Percentiles rank a stretch among this genome's conserved stretches.
Conservation (phyloP, 306 rosid species). For the Astragalus glycyphyllos region DNA sequence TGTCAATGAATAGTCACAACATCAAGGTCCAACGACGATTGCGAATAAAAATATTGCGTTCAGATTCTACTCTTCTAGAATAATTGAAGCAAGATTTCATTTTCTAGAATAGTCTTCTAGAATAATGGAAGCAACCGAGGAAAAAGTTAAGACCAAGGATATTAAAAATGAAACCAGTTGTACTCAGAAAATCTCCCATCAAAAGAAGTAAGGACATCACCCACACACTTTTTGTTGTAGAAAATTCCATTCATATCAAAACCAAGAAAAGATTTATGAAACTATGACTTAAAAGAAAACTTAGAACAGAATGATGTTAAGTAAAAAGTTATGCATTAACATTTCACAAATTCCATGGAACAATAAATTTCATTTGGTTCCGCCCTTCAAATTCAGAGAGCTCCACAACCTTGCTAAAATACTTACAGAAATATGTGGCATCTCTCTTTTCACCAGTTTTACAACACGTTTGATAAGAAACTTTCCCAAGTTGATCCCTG, state of each 20-base stretch:
- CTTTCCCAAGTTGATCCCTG: constrained; percentile 94
- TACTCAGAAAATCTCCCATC: constrained; percentile 28
- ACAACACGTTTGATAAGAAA: constrained; percentile 93
- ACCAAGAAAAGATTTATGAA: neutral
- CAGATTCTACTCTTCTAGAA: constrained; percentile 32
- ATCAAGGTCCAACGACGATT: constrained; percentile 14
- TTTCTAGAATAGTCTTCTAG: constrained; percentile 5
- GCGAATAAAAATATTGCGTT: constrained; percentile 19
- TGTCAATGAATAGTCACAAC: constrained; percentile 21
- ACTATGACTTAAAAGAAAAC: constrained; percentile 2
- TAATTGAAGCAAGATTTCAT: constrained; percentile 33
- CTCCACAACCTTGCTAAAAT: constrained; percentile 38
- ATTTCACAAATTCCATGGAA: constrained; percentile 37
- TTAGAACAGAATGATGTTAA: constrained; percentile 14
- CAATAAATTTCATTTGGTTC: constrained; percentile 19
- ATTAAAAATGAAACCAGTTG: constrained; percentile 30
- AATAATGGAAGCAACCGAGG: constrained; percentile 2
- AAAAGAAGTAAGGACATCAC: constrained; percentile 25
- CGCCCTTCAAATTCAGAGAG: constrained; percentile 33
- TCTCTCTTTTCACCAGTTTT: constrained; percentile 86
- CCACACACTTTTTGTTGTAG: constrained; percentile 19
- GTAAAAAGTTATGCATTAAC: neutral
- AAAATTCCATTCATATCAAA: constrained; percentile 34
- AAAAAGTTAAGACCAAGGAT: constrained; percentile 23
- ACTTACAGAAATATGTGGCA: constrained; percentile 86